Evolutionary conservation across 768 basidiomycete genomes (phyloP).

Genomic region (Mycena epipterygia): DNA sequence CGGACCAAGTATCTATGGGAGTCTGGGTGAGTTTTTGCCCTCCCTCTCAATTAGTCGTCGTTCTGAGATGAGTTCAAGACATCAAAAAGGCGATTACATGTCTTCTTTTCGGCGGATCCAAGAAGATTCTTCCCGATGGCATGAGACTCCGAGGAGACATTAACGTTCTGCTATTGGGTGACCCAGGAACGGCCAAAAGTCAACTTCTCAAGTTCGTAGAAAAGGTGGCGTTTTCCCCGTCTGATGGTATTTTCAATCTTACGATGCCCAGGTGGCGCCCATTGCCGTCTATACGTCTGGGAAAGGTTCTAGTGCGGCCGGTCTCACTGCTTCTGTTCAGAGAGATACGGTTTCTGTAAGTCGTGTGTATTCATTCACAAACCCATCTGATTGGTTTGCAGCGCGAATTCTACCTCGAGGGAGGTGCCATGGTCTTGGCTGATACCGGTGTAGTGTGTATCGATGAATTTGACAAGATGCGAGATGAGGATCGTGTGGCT

Average conservation of each 20-base stretch:
- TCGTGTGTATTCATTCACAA: slow-evolving; percentile 21
- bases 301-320: slow-evolving; percentile 98
- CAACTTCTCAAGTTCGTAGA: slow-evolving; percentile 99
- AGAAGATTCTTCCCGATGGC: slow-evolving; percentile 96
- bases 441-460: slow-evolving; percentile 99
- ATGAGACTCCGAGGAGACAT: slow-evolving; percentile 98
- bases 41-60: not conserved
- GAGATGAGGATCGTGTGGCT: slow-evolving; percentile 98
- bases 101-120: slow-evolving; percentile 96
- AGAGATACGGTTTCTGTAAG: slow-evolving; percentile 91
- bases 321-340: slow-evolving; percentile 97
- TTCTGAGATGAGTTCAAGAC: slow-evolving; percentile 63
- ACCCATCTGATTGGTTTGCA: slow-evolving; percentile 46
- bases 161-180: slow-evolving; percentile 95
- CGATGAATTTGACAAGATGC: slow-evolving; percentile 99
- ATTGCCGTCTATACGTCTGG: slow-evolving; percentile 99
- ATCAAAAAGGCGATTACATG: slow-evolving; percentile 99
- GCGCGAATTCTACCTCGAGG: slow-evolving; percentile 99
- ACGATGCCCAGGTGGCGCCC: slow-evolving; percentile 81
- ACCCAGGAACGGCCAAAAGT: slow-evolving; percentile 98
- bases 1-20: slow-evolving; percentile 97
- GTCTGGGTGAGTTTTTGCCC: slow-evolving; percentile 71
- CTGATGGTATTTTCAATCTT: slow-evolving; percentile 10
- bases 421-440: slow-evolving; percentile 99
- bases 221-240: slow-evolving; percentile 65